Evolutionary conservation across 371 early-diverging fungal species (phyloP), one percentile per base, ranked within the genome.

Genomic region (Circinella umbellata): DNA sequence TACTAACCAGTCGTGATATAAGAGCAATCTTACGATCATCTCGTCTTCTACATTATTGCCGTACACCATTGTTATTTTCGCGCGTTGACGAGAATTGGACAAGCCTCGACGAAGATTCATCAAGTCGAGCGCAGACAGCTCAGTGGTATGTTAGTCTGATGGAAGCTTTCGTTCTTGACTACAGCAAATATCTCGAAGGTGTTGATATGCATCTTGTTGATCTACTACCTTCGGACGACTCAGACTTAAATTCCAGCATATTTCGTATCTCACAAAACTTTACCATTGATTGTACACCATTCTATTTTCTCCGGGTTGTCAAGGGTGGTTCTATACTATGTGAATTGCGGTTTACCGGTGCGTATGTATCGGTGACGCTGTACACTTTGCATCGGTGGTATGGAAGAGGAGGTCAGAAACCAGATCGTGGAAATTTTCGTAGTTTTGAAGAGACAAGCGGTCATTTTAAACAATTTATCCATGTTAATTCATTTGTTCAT

Each of bases 401-500:
- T 68, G 89, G 89, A 3, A 73, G 84, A 20, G 34, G 18, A 27
- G 42, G n/a, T 10, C 42, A 36, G 6, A 60, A 20, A 9, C 20
- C 18, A 34, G 65, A 60, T 14, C 68, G 68, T 8, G 47, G 48
- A 17, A 49, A 7, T 20, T 86, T 93, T 64, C 80, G 80, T 57
- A 69, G 73, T 27, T 91, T 92, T 63, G 87, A 86, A 39, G 86
- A 85, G 66, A 91, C 89, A 53, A 89, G 91, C 59, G 86, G 80
- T 2, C 78, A 77, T 17, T 87, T 91, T 42, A 93, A 91, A 73
- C 85, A 85, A 53, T 71, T 83, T n/a, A 87, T 93, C 13, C 95
- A 93, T 64, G 83, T 94, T 66, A 91, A 92, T 70, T 94, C 94
- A 8, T 95, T 93, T 78, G 89, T 91, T 10, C 92, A 93, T 66